Evolutionary conservation across 139 green algal species (phyloP).

Genomic region (Zygnema cylindricum): DNA sequence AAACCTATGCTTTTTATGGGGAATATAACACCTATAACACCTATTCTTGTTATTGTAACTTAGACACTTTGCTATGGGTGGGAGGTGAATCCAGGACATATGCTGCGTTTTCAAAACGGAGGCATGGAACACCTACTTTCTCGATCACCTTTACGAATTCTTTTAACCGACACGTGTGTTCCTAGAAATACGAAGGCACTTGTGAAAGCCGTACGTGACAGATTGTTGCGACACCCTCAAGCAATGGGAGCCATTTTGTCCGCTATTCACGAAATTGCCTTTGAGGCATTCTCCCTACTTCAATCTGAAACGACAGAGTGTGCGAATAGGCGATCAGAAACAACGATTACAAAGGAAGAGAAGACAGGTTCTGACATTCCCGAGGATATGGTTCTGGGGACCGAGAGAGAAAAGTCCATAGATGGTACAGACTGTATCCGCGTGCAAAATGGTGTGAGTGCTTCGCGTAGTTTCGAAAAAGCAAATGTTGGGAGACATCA

Average conservation of each 20-base stretch:
- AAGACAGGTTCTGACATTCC: not conserved
- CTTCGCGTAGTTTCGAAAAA: too few species aligned
- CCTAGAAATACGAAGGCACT: conserved; percentile 38
- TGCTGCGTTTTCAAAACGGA: conserved; percentile 43
- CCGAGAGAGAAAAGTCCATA: not conserved
- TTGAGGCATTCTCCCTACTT: conserved; percentile 11
- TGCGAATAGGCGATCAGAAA: not conserved
- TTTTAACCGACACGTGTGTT: conserved; percentile 56
- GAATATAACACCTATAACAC: too few species aligned
- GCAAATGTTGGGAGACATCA: too few species aligned
- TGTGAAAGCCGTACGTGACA: not conserved
- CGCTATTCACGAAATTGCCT: conserved; percentile 28
- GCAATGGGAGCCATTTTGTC: not conserved
- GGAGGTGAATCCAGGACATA: conserved; percentile 2
- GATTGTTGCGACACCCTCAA: conserved; percentile 7
- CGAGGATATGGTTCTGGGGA: not conserved
- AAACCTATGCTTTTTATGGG: too few species aligned
- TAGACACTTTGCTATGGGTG: too few species aligned
- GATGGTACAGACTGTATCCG: not conserved
- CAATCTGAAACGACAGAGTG: too few species aligned
- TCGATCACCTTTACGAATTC: conserved; percentile 3
- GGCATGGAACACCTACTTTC: not conserved
- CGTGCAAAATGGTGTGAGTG: not conserved
- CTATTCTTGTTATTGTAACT: too few species aligned
- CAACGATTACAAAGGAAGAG: not conserved